Evolutionary conservation across 129 eudicot genomes (phyloP), one percentile per base, ranked within the genome.

Genomic region (Kitagawia praeruptora): DNA sequence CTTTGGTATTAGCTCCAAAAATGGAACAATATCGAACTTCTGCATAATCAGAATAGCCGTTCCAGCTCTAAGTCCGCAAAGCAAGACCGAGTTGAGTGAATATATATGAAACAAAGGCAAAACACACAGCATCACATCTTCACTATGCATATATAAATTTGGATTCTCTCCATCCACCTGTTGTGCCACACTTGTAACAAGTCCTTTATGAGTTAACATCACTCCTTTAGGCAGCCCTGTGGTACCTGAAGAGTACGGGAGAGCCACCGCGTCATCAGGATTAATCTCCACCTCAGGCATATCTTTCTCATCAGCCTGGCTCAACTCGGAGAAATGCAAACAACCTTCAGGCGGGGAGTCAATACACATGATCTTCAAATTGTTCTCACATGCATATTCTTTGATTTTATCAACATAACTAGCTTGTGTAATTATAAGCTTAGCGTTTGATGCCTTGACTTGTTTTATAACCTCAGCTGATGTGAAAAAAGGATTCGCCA

Each of bases 101-200:
- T 94, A 94, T 0, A 94, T 90, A 77, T 94, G 98, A 42, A 94
- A 94, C 27, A 94, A 42, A 23, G 98, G 98, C 80, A 94, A 66
- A 14, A 86, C 93, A 70, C 98, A 94, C 4, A 92, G 85, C 79
- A 94, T 0, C 39, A 94, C 98, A 54, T 94, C 97, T 25, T 91
- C 97, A 11, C 85, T 87, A 54, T 92, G 92, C 61, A 94, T 85
- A 83, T 90, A 87, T 56, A 94, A 54, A 74, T 94, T 94, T 14
- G 98, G 93, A 74, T 94, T 94, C 18, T 94, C 97, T 40, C 98
- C 98, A 19, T 94, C 98, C 5, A 94, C 98, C 67, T 94, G 98
- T 42, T 94, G 98, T 0, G 96, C 98, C 28, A 92, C 96, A 74
- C 97, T 94, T n/a, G 98, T 92, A 18, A 92, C 96, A 4, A 86